A percentile compares a stretch with the other conserved stretches of the same genome.
Evolutionary conservation across 2,329 filamentous ascomycete species (phyloP).

Genomic region (Epicoccum sorghinum): DNA sequence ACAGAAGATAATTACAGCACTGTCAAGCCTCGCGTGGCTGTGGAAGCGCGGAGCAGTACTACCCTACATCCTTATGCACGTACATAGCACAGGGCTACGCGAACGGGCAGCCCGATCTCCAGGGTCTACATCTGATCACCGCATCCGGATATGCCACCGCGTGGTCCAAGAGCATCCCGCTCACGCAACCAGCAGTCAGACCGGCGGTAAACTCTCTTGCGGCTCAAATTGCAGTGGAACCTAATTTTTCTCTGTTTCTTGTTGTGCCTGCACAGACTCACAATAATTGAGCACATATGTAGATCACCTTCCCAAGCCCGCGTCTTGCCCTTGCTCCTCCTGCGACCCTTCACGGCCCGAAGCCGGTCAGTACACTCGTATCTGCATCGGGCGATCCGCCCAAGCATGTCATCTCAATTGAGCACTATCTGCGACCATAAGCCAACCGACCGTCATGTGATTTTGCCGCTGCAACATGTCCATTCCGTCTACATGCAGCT

Average conservation of each 20-base stretch:
- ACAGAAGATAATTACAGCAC: constrained; percentile 14
- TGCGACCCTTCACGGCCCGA: neutral
- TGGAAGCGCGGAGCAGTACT: constrained; percentile 1
- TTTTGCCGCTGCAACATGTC: neutral
- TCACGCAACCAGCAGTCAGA: neutral
- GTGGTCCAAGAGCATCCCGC: neutral
- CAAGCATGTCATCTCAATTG: neutral
- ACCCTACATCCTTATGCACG: neutral
- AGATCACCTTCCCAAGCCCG: neutral
- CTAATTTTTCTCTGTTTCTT: neutral
- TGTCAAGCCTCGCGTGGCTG: constrained; percentile 13
- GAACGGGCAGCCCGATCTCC: constrained; percentile 13
- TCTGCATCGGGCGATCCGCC: neutral
- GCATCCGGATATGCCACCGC: constrained; percentile 8
- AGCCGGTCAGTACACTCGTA: neutral
- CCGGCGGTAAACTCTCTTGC: neutral
- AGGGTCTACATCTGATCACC: constrained; percentile 1
- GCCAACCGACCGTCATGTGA: neutral
- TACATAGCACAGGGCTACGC: constrained; percentile 3
- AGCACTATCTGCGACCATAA: neutral
- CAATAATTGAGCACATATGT: neutral
- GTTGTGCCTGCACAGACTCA: neutral
- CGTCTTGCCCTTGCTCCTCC: neutral
- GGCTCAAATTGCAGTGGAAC: neutral
- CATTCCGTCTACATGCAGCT: neutral